A percentile compares a stretch with the other conserved stretches of the same genome.
Evolutionary conservation across 345 rosid genomes (phyloP).

Genomic region (Aethionema arabicum): DNA sequence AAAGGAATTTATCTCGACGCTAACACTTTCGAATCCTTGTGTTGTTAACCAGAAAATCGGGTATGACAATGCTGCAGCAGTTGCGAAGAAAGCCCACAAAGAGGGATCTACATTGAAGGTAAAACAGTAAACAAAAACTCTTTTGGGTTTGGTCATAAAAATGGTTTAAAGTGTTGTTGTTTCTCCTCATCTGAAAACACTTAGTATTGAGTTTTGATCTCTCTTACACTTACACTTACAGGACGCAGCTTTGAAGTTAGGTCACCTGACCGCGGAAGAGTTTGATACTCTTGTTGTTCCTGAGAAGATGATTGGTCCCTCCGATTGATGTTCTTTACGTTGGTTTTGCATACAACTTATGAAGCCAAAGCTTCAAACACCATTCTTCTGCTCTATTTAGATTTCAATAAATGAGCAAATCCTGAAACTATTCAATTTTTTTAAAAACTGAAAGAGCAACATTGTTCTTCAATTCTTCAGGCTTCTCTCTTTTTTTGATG

Average conservation of each 20-base stretch:
- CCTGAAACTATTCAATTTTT: constrained; percentile 12
- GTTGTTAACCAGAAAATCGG: constrained; percentile 74
- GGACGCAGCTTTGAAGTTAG: constrained; percentile 83
- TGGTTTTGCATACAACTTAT: neutral
- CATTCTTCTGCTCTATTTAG: constrained; percentile 14
- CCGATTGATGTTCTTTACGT: constrained; percentile 47
- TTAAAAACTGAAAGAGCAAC: neutral
- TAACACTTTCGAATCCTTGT: constrained; percentile 5
- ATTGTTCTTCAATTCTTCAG: neutral
- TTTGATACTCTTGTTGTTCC: constrained; percentile 93
- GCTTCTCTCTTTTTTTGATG: neutral
- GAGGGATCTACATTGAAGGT: constrained; percentile 94
- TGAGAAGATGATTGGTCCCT: constrained; percentile 92
- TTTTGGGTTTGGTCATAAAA: neutral
- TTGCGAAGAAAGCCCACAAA: constrained; percentile 97
- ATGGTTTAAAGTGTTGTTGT: neutral
- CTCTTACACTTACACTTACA: constrained; percentile 29
- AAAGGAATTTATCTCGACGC: neutral
- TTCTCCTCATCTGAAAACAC: no score
- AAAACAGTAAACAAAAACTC: constrained; percentile 21
- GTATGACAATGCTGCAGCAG: constrained; percentile 95
- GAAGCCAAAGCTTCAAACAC: constrained; percentile 11
- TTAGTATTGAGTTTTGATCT: neutral
- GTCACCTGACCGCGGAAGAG: constrained; percentile 74
- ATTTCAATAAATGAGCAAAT: constrained; percentile 14